Base-by-base conservation (phyloP, 2,329 filamentous ascomycete genomes). In the Helminthosporium solani region DNA sequence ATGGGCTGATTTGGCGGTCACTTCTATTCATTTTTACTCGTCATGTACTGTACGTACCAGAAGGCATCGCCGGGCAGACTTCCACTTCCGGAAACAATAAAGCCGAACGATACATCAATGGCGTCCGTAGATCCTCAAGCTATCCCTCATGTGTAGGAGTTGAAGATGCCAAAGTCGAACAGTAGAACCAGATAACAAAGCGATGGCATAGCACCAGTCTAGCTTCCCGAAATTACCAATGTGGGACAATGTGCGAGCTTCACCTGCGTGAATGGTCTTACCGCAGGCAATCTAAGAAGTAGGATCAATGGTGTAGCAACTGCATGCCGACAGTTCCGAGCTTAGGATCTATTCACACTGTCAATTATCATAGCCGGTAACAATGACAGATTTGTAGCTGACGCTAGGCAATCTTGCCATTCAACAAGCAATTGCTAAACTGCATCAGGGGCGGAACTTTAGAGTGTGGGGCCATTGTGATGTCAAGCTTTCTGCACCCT, bases 351-450 rank as follows among this genome's bases (percentile, higher is more conserved):
- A 40, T 47, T 40, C 46, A 44, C 41, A 35, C 37, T 54, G 53
- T 50, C 48, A 56, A 46, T 55, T 48, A 54, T 61, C 47, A 55
- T 49, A 55, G 30, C 50, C 44, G 47, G 48, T 9, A 5, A 9
- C 42, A 35, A 52, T 56, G 52, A 57, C 52, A 53, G 44, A 50
- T 33, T 44, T 40, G 42, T 27, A 25, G 23, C 6, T 9, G 27
- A 36, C 23, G 27, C 27, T 19, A 40, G 36, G 18, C 33, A 40
- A 45, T 30, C 21, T 28, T 15, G 39, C 7, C 40, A 40, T 31
- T 16, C 33, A 5, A 16, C 27, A 27, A 40, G 34, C 36, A n/a
- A 44, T 40, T 39, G 21, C 23, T 25, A 41, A 16, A 14, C 20
- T 39, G 33, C 46, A 52, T 23, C 21, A 8, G 37, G 23, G 25